Conservation (phyloP, 192 early-diverging fungal species). For the Rhizophagus sp. region DNA sequence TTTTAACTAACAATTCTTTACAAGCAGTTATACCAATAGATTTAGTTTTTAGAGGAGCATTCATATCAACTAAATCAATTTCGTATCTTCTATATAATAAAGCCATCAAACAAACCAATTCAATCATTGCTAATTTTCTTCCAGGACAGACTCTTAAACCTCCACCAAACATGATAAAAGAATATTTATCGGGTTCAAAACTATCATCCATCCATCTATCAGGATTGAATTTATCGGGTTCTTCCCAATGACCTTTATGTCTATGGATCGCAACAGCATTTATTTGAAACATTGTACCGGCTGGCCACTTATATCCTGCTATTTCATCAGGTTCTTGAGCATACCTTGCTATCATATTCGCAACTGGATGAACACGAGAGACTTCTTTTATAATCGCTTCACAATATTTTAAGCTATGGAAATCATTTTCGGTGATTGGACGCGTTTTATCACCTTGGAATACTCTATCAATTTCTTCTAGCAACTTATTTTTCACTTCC, state of each 20-base stretch:
- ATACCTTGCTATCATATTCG: neutral
- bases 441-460: neutral
- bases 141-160: conserved; percentile 16
- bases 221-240: neutral
- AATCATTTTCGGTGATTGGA: neutral
- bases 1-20: too few species aligned
- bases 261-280: neutral
- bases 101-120: neutral
- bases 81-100: conserved; percentile 12
- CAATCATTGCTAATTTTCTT: conserved; percentile 18
- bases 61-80: neutral
- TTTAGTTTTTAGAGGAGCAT: neutral
- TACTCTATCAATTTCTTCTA: conserved; percentile 5
- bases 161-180: conserved; percentile 8
- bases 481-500: neutral
- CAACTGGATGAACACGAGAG: neutral
- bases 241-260: neutral
- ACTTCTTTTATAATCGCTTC: conserved; percentile 23
- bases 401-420: conserved; percentile 3
- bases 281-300: neutral
- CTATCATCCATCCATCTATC: neutral
- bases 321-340: neutral
- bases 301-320: conserved; percentile 11
- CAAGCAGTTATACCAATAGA: too few species aligned
- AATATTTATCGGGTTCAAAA: neutral